Evolutionary conservation across 441 rosid genomes (phyloP).

Genomic region (Pelargonium citronellum): DNA sequence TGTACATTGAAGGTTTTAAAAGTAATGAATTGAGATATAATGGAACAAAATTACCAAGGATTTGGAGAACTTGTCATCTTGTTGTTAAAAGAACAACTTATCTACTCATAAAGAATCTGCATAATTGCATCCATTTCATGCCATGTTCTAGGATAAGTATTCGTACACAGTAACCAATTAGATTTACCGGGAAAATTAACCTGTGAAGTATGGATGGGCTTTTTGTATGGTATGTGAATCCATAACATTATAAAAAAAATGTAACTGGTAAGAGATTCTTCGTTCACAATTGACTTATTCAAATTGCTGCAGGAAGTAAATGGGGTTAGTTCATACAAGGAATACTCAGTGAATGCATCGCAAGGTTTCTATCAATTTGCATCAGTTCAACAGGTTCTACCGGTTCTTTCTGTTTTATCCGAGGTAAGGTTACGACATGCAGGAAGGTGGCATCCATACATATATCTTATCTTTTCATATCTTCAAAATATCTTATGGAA

Average conservation of each 20-base stretch:
- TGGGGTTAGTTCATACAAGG: slow-evolving; percentile 22
- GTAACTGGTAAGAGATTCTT: slow-evolving; percentile 4
- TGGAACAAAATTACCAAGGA: neutral
- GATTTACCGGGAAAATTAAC: neutral
- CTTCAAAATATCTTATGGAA: neutral
- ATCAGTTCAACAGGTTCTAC: slow-evolving; percentile 59
- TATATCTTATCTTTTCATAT: neutral
- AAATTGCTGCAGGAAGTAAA: slow-evolving; percentile 41
- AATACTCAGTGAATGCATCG: slow-evolving; percentile 35
- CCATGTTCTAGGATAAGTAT: neutral
- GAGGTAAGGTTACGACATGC: slow-evolving; percentile 44
- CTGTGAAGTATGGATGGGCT: neutral
- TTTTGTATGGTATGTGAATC: neutral
- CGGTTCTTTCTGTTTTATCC: slow-evolving; percentile 59
- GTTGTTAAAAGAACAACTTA: neutral
- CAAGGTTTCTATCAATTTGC: slow-evolving; percentile 41
- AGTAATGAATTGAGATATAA: neutral
- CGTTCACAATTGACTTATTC: slow-evolving; percentile 7
- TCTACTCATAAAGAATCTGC: neutral
- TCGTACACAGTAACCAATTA: neutral
- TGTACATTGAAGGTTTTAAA: neutral
- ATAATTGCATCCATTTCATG: neutral
- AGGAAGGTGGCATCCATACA: no score
- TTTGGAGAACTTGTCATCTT: neutral
- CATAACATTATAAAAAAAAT: neutral